phyloP scores from a whole-genome alignment of 2,329 filamentous ascomycete species.

The Colletotrichum endophyticum region DNA sequence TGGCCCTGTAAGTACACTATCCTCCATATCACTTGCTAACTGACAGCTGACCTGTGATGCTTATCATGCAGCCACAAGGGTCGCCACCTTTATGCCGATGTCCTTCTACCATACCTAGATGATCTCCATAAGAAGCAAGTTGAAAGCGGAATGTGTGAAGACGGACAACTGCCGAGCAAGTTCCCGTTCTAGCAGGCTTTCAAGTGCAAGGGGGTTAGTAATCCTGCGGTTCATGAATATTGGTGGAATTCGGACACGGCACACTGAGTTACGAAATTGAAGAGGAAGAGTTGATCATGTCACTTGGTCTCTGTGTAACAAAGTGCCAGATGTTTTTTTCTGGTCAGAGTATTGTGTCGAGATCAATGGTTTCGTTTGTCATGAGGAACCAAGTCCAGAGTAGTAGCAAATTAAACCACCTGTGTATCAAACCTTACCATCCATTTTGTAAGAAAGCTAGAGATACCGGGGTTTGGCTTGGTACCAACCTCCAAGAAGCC shows the following conservation, averaged over 20 bases:
- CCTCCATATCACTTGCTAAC: background rate
- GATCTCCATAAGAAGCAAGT: background rate
- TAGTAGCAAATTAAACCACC: background rate
- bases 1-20: background rate
- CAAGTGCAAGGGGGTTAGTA: background rate
- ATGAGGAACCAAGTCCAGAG: background rate
- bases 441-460: background rate
- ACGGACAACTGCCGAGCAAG: background rate
- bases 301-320: background rate
- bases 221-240: background rate
- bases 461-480: background rate
- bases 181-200: background rate
- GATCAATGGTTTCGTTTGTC: background rate
- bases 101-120: background rate
- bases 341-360: background rate
- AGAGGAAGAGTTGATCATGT: background rate
- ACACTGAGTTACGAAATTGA: background rate
- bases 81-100: background rate
- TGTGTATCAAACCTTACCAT: background rate
- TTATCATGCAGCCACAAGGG: background rate
- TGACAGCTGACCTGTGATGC: background rate
- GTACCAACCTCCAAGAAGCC: background rate
- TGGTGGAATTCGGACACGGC: background rate
- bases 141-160: background rate
- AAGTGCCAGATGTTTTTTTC: background rate